Conservation (phyloP, 257 asterid genomes). For the Ilex asprella region DNA sequence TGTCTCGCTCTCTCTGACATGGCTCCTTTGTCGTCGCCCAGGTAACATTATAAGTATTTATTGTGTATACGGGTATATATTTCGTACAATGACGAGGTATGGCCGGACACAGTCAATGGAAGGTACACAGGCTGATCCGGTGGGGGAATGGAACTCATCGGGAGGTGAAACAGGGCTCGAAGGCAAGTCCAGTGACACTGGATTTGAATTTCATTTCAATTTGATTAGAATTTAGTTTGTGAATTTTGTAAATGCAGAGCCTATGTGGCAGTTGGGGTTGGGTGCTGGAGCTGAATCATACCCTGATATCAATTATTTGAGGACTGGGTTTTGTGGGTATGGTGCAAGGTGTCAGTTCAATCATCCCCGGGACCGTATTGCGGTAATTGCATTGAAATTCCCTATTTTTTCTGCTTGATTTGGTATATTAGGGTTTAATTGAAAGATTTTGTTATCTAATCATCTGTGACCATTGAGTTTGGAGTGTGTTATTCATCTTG, state of each 20-base stretch:
- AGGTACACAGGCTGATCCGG: constrained; percentile 56
- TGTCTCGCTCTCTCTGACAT: too few species aligned
- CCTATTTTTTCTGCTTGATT: neutral
- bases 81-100: constrained; percentile 40
- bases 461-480: constrained; percentile 30
- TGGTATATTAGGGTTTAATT: constrained; percentile 2
- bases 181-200: constrained; percentile 33
- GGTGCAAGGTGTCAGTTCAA: constrained; percentile 93
- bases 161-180: constrained; percentile 73
- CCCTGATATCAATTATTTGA: constrained; percentile 81
- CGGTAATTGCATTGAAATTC: constrained; percentile 25
- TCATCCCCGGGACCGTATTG: constrained; percentile 75
- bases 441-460: constrained; percentile 8
- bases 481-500: constrained; percentile 15
- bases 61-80: constrained; percentile 13
- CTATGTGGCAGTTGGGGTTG: constrained; percentile 83
- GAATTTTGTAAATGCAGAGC: constrained; percentile 68
- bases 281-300: constrained; percentile 64
- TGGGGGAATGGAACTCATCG: constrained; percentile 70
- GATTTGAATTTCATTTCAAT: constrained; percentile 44
- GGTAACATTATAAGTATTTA: neutral
- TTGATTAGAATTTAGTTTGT: constrained; percentile 34
- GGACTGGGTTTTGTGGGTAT: constrained; percentile 90
- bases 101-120: constrained; percentile 54
- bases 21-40: too few species aligned